phyloP scores from a whole-genome alignment of 2,329 filamentous ascomycete species.

The Lecanicillium sp. region DNA sequence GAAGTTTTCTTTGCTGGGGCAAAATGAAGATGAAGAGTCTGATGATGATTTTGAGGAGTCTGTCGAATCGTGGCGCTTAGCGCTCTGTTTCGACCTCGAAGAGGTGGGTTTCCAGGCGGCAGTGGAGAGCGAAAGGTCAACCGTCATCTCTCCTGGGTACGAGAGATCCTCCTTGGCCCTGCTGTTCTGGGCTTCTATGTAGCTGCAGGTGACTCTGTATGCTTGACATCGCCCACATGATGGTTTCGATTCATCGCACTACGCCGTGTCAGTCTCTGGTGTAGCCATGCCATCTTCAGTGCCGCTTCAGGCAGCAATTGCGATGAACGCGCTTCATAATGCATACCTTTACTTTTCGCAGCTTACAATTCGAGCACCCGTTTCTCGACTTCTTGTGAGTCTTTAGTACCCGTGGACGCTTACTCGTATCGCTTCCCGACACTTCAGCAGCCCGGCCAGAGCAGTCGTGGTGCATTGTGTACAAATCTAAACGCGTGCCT shows the following conservation, averaged over 20 bases:
- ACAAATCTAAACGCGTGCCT: too few relatives aligned
- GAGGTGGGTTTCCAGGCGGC: too few relatives aligned
- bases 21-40: too few relatives aligned
- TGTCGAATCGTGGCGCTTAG: too few relatives aligned
- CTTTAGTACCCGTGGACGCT: constrained; percentile 19
- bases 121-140: constrained; percentile 13
- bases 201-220: constrained; percentile 42
- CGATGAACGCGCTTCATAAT: constrained; percentile 9
- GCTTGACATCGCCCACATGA: constrained; percentile 38
- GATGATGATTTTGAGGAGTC: too few relatives aligned
- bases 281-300: constrained; percentile 8
- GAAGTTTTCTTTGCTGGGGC: too few relatives aligned
- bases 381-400: constrained; percentile 44
- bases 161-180: constrained; percentile 15
- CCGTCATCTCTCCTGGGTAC: constrained; percentile 8
- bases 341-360: constrained; percentile 43
- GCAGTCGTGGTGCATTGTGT: not conserved
- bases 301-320: too few relatives aligned
- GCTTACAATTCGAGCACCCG: constrained; percentile 50
- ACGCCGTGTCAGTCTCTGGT: too few relatives aligned
- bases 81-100: too few relatives aligned
- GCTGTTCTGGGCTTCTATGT: constrained; percentile 19
- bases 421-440: not conserved
- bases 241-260: constrained; percentile 49
- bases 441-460: not conserved